Base-by-base conservation (phyloP, 2,329 filamentous ascomycete genomes). In the Aspergillus fumigatus region DNA sequence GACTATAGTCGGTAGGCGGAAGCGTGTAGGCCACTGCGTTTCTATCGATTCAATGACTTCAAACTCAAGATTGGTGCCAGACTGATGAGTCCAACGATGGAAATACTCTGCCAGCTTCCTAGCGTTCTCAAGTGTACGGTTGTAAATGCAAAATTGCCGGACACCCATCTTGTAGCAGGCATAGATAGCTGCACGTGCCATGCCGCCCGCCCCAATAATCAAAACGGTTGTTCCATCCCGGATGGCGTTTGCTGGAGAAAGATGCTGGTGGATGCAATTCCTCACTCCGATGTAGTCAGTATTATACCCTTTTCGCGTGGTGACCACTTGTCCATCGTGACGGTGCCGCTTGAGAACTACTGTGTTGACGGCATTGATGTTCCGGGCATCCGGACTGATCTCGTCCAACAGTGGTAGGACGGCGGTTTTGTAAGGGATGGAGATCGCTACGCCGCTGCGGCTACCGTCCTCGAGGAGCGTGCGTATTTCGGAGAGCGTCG, bases 341-440 rank as follows among this genome's bases (percentile, higher is more conserved):
- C 26, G 26, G 26, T 6, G 26, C 26, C 26, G 26, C 26, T 62
- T 56, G 3, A 62, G 9, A n/a, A 65, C 52, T 1, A 69, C 57
- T 7, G 68, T 71, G 49, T 70, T 70, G 2, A 70, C 65, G 6
- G 68, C 67, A 11, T 63, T 57, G 23, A 71, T 71, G 9, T 65
- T 62, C 26, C 48, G 48, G 19, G 65, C 68, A 35, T 69, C 64
- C 1, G 55, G 48, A 19, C 57, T 65, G 19, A 66, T 58, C 17
- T 59, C 54, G 14, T 65, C 59, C 17, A 70, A 47, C 4, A 59
- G 49, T 8, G 57, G 52, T 17, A 69, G n/a, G 3, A 67, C 55
- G 8, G 59, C 53, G 3, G 60, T 63, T 52, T 70, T 70, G 55
- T 65, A 70, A 4, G 65, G 65, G 17, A 64, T 57, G 27, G 67